These are phyloP conservation scores for Metschnikowia colocasiae DNA, from an alignment of 805 yeast genomes.

Conservation along the genomic window DNA sequence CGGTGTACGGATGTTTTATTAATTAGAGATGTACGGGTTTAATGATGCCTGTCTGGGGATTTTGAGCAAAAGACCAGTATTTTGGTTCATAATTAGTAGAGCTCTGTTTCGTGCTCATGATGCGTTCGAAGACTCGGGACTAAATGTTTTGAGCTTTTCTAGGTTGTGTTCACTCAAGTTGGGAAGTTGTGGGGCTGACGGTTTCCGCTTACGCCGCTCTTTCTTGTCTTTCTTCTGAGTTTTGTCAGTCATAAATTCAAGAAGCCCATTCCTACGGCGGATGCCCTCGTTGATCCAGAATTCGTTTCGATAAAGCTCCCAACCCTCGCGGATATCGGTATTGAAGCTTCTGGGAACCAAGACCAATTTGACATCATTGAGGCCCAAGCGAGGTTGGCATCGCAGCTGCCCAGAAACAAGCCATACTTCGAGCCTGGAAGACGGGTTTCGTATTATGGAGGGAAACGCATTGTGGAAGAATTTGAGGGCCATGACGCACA, in stretches of 20 bases:
- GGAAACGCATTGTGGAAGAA: slow-evolving; percentile 36
- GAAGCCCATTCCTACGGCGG: slow-evolving; percentile 44
- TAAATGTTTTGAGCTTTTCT: background rate
- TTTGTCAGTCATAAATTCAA: slow-evolving; percentile 25
- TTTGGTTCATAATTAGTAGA: background rate
- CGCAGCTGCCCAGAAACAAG: slow-evolving; percentile 40
- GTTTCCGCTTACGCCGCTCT: slow-evolving; percentile 29
- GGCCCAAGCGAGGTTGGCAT: slow-evolving; percentile 63
- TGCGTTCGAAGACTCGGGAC: slow-evolving; percentile 4
- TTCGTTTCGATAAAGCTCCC: slow-evolving; percentile 92
- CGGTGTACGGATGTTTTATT: slow-evolving; percentile 41
- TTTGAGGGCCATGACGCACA: slow-evolving; percentile 28
- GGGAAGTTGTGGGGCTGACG: slow-evolving; percentile 11
- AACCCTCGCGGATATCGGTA: slow-evolving; percentile 81
- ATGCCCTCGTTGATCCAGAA: slow-evolving; percentile 87
- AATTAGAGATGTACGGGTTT: background rate
- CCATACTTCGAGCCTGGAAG: slow-evolving; percentile 36
- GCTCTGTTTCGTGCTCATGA: slow-evolving; percentile 22
- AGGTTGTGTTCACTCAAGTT: slow-evolving; percentile 11
- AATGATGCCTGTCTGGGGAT: no score
- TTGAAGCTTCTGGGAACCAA: slow-evolving; percentile 78
- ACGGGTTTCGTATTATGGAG: slow-evolving; percentile 26
- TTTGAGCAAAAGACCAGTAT: background rate
- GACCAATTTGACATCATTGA: slow-evolving; percentile 72
- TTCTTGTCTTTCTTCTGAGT: slow-evolving; percentile 33